Percentiles rank a stretch among this genome's conserved stretches.
These are phyloP conservation scores for Corylus heterophylla DNA, from an alignment of 306 rosid species.

Conservation along the genomic window DNA sequence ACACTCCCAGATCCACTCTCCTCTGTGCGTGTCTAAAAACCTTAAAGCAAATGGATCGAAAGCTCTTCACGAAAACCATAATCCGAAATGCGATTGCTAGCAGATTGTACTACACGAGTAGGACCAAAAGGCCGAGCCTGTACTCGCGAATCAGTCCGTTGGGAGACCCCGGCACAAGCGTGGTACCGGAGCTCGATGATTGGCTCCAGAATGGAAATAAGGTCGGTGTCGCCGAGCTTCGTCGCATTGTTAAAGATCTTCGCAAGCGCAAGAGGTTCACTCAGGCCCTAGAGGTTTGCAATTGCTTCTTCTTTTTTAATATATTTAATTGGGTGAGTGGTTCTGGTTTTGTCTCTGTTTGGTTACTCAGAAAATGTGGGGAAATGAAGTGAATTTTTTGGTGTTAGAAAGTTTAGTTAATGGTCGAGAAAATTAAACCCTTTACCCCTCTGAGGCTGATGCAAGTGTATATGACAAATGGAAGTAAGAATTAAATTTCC, in stretches of 20 bases:
- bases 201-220: conserved; percentile 77
- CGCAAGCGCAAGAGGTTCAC: conserved; percentile 75
- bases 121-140: conserved; percentile 51
- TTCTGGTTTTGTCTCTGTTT: conserved; percentile 7
- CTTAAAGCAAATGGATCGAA: conserved; percentile 42
- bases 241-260: conserved; percentile 75
- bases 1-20: too few relatives aligned
- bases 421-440: background rate
- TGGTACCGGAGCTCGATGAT: conserved; percentile 63
- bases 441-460: background rate
- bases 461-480: background rate
- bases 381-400: background rate
- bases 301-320: background rate
- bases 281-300: conserved; percentile 70
- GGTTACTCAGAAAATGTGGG: conserved; percentile 14
- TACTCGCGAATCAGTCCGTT: conserved; percentile 75
- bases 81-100: conserved; percentile 24
- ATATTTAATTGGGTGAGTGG: background rate
- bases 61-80: conserved; percentile 41
- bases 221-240: conserved; percentile 65
- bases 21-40: conserved; percentile 4
- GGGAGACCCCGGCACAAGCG: conserved; percentile 47
- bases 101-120: conserved; percentile 66
- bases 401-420: background rate
- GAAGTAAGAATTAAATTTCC: background rate